Base-by-base conservation (phyloP, 495 filamentous ascomycete species). In the Oidiodendron maius region DNA sequence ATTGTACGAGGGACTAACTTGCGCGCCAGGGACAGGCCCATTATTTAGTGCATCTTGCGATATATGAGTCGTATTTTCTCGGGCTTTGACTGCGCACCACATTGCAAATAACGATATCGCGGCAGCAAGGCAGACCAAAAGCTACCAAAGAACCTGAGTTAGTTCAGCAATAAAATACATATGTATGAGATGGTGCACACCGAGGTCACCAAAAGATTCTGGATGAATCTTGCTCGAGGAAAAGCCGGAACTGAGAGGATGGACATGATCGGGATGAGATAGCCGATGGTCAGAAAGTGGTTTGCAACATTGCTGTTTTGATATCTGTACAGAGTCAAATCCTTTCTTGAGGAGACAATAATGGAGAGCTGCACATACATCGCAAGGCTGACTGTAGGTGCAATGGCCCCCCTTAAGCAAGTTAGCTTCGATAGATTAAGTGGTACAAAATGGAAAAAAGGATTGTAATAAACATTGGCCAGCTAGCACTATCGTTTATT, bases 221-320 rank as follows among this genome's bases (percentile, higher is more conserved):
- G 41, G n/a, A 44, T 21, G 18, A 44, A 44, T 44, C 23, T 44
- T 26, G 18, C 41, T 16, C 41, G 18, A 44, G 41, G 41, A 44
- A 44, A 25, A 22, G 30, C 18, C 6, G 41, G 41, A 15, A 44
- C 41, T 4, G 41, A 26, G 6, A 25, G 11, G 20, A 44, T 44
- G 6, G 41, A 44, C 18, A 44, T 25, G 16, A 44, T 44, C 10
- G 23, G 18, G 23, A 44, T 44, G 12, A 44, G 23, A 28, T 44
- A 44, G 6, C 41, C 41, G n/a, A 44, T 24, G 15, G 18, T 44
- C 12, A 23, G 6, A 23, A 24, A 44, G 15, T 23, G 10, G 8
- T 2, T 16, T 4, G 41, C 41, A 28, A 44, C 41, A 12, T 23
- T 25, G 18, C 23, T 21, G 10, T 25, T 21, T 16, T 44, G 41